Conservation (phyloP, 2,329 filamentous ascomycete species). For the Scytalidium sp. region DNA sequence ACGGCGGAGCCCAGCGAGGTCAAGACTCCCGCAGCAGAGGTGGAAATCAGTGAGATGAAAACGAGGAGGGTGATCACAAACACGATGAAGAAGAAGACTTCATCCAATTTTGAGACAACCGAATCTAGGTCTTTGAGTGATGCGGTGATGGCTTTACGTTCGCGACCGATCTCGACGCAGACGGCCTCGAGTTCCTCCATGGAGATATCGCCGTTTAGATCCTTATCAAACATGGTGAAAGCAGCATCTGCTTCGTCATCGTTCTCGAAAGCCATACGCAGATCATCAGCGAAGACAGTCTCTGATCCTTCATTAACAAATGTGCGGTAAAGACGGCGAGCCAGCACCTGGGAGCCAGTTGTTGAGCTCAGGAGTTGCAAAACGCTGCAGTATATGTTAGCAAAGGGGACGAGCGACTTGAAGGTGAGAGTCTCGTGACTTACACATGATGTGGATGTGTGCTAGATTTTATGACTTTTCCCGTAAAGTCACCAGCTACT, state of each 20-base stretch:
- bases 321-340: conserved; percentile 83
- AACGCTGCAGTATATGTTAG: conserved; percentile 40
- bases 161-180: conserved; percentile 89
- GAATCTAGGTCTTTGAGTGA: conserved; percentile 94
- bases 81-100: conserved; percentile 86
- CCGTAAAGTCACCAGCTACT: conserved; percentile 89
- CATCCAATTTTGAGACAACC: conserved; percentile 85
- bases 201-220: conserved; percentile 93
- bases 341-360: conserved; percentile 74
- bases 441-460: conserved; percentile 78
- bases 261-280: conserved; percentile 74
- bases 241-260: conserved; percentile 85
- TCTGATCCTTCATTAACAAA: conserved; percentile 74
- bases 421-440: too few relatives aligned
- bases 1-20: conserved; percentile 84
- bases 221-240: conserved; percentile 91
- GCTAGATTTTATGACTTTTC: conserved; percentile 62
- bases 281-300: conserved; percentile 73
- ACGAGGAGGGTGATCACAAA: conserved; percentile 77
- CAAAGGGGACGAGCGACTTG: too few relatives aligned
- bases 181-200: conserved; percentile 93
- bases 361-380: conserved; percentile 72
- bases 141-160: conserved; percentile 92
- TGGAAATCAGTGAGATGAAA: conserved; percentile 84
- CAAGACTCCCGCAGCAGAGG: conserved; percentile 86